phyloP scores from a whole-genome alignment of 345 rosid genomes.

The Schrenkiella parvula region DNA sequence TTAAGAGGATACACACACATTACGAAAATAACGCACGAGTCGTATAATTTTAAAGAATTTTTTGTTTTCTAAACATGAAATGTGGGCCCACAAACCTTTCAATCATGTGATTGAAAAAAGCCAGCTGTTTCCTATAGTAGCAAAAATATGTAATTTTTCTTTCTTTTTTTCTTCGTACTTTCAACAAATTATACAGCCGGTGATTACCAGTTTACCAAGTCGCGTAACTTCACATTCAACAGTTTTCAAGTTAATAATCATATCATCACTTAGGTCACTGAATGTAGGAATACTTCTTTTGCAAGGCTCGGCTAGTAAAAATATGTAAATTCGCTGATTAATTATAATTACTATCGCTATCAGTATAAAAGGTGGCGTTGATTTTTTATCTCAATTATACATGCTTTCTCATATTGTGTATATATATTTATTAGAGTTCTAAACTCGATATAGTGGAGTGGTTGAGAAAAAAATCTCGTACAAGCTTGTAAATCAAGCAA shows the following conservation, averaged over 20 bases:
- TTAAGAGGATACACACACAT: too few species aligned
- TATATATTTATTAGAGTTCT: conserved; percentile 1
- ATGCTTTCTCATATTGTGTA: background rate
- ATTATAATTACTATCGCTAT: conserved; percentile 20
- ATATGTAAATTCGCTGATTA: background rate
- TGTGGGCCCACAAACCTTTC: background rate
- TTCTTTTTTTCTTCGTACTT: background rate
- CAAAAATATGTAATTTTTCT: background rate
- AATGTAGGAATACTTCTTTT: background rate
- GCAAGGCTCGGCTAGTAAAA: background rate
- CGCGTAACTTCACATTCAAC: background rate
- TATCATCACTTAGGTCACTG: too few species aligned
- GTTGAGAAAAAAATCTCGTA: conserved; percentile 17
- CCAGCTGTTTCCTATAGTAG: conserved; percentile 10
- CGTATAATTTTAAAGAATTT: background rate
- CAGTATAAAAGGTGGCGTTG: background rate
- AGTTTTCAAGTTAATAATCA: background rate
- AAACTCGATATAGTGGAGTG: conserved; percentile 30
- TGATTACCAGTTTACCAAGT: too few species aligned
- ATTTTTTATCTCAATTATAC: background rate
- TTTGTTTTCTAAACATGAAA: background rate
- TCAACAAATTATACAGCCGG: background rate
- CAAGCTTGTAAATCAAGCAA: conserved; percentile 29
- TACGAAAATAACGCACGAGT: too few species aligned
- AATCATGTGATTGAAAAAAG: conserved; percentile 18